Percentiles rank a stretch among this genome's conserved stretches.
These are phyloP conservation scores for Claviceps lovelessii DNA, from an alignment of 2,329 filamentous ascomycete species.

Conservation along the genomic window DNA sequence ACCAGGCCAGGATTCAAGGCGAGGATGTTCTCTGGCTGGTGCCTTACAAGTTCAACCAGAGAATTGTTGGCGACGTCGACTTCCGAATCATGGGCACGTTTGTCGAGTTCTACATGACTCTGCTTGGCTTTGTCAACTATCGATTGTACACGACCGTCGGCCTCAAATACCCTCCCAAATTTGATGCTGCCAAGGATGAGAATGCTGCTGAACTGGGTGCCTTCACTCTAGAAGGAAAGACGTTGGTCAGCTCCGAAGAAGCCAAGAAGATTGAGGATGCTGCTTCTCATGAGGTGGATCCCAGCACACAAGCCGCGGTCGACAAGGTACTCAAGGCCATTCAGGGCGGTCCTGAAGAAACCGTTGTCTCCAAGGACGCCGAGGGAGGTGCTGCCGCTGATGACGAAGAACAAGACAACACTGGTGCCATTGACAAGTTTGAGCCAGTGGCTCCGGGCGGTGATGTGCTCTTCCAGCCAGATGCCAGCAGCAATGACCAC, in stretches of 20 bases:
- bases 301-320: slow-evolving; percentile 50
- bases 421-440: slow-evolving; percentile 74
- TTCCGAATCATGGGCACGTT: slow-evolving; percentile 99
- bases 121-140: slow-evolving; percentile 93
- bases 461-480: slow-evolving; percentile 72
- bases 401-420: slow-evolving; percentile 18
- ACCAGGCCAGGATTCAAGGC: slow-evolving; percentile 92
- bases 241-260: slow-evolving; percentile 40
- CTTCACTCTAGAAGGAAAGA: slow-evolving; percentile 71
- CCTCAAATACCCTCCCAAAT: slow-evolving; percentile 89
- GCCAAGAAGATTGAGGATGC: slow-evolving; percentile 35
- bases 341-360: slow-evolving; percentile 37
- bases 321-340: slow-evolving; percentile 56
- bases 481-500: slow-evolving; percentile 48
- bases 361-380: slow-evolving; percentile 20
- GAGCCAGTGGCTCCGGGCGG: slow-evolving; percentile 71
- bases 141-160: slow-evolving; percentile 82
- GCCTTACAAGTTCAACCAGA: slow-evolving; percentile 95
- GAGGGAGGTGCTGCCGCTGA: slow-evolving; percentile 28
- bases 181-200: slow-evolving; percentile 76
- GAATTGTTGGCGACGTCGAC: slow-evolving; percentile 84
- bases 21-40: slow-evolving; percentile 96
- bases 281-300: slow-evolving; percentile 38
- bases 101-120: slow-evolving; percentile 94
- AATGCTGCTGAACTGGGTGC: slow-evolving; percentile 79